phyloP scores from a whole-genome alignment of 352 stramenopile genomes.

The Aphanomyces euteiches region DNA sequence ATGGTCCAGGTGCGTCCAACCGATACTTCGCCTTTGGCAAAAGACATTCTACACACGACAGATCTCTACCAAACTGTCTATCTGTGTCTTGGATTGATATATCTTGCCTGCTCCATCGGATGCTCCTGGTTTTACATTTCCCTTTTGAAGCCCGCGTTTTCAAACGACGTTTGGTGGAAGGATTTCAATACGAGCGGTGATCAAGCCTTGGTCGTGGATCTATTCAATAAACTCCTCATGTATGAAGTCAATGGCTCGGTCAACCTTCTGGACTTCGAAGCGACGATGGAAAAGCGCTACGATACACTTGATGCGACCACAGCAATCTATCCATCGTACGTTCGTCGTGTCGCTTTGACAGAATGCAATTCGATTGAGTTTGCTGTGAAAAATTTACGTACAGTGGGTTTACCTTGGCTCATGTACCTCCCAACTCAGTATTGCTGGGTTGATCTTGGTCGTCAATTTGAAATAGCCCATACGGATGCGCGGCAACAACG shows the following conservation, averaged over 20 bases:
- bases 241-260: slow-evolving; percentile 21
- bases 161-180: background rate
- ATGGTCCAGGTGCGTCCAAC: background rate
- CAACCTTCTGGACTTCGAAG: slow-evolving; percentile 13
- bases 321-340: too few relatives aligned
- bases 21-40: background rate
- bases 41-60: background rate
- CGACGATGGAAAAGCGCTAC: background rate
- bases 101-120: slow-evolving; percentile 27
- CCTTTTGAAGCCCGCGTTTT: slow-evolving; percentile 18
- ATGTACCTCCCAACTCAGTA: slow-evolving; percentile 10
- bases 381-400: too few relatives aligned
- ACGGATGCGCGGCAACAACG: background rate
- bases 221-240: background rate
- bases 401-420: too few relatives aligned
- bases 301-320: background rate
- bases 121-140: slow-evolving; percentile 3
- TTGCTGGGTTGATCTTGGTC: background rate
- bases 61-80: slow-evolving; percentile 29
- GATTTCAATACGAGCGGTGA: background rate
- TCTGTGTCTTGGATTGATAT: slow-evolving; percentile 31
- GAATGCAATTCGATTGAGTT: too few relatives aligned
- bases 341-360: too few relatives aligned
- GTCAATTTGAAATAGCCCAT: slow-evolving; percentile 6
- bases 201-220: background rate